Percentiles rank a stretch among this genome's conserved stretches.
Evolutionary conservation across 2,329 filamentous ascomycete species (phyloP).

Genomic region (Fusarium pilosicola): DNA sequence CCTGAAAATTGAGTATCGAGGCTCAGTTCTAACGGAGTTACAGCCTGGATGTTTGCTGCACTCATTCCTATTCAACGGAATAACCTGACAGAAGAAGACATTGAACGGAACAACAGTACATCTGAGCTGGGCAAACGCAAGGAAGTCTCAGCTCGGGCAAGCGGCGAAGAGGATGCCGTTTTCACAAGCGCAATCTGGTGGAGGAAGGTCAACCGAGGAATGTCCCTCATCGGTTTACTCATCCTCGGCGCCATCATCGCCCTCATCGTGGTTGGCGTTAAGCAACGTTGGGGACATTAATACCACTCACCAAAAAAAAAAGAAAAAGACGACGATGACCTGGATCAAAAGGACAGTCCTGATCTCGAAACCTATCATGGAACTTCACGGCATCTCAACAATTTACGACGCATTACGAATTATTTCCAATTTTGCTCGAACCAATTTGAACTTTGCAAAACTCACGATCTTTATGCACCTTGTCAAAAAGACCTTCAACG

Average conservation of each 20-base stretch:
- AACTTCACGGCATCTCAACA: constrained; percentile 40
- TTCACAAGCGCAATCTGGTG: constrained; percentile 68
- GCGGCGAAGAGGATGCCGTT: constrained; percentile 55
- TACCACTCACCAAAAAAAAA: constrained; percentile 8
- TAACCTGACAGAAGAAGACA: constrained; percentile 62
- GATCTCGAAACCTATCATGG: constrained; percentile 18
- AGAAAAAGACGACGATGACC: constrained; percentile 32
- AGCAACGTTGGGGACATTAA: constrained; percentile 57
- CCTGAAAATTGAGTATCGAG: background rate
- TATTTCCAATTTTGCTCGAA: constrained; percentile 32
- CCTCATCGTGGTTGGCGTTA: constrained; percentile 63
- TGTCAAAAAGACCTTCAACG: constrained; percentile 32
- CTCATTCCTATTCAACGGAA: constrained; percentile 75
- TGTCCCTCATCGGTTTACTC: constrained; percentile 66
- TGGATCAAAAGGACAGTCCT: background rate
- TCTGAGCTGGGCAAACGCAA: constrained; percentile 53
- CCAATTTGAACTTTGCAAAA: constrained; percentile 26
- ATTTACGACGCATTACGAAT: constrained; percentile 43
- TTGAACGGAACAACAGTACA: constrained; percentile 57
- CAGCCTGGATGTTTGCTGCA: constrained; percentile 83
- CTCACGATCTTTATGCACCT: constrained; percentile 38
- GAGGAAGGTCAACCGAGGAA: constrained; percentile 67
- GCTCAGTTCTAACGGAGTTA: constrained; percentile 24
- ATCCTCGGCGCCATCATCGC: constrained; percentile 63
- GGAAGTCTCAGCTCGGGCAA: constrained; percentile 48